Percentiles rank a stretch among this genome's conserved stretches.
Conservation (phyloP, 169 alveolate genomes). For the Cryptosporidium ubiquitum region DNA sequence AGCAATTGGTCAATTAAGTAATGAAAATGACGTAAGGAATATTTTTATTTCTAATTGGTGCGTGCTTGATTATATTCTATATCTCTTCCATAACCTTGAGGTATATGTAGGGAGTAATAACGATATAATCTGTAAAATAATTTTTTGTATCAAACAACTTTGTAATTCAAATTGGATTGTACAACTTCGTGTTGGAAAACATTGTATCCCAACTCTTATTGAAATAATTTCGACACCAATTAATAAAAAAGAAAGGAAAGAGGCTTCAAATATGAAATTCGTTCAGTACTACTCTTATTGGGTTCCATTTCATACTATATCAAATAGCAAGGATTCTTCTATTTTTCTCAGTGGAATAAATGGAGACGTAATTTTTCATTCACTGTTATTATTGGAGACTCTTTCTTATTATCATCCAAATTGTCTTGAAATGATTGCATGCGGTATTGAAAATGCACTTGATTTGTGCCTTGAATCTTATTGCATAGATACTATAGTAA, state of each 20-base stretch:
- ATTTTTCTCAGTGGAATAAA: constrained; percentile 19
- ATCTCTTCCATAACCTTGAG: constrained; percentile 46
- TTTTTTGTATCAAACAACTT: constrained; percentile 56
- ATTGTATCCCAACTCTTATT: constrained; percentile 59
- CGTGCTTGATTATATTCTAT: constrained; percentile 29
- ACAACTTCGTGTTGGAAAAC: constrained; percentile 65
- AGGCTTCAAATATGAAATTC: neutral
- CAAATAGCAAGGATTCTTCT: neutral
- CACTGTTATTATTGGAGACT: constrained; percentile 42
- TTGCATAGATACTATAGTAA: constrained; percentile 46
- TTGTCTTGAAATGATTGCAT: constrained; percentile 48
- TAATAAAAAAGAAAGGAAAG: constrained; percentile 6
- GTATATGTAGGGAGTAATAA: constrained; percentile 10
- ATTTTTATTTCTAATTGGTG: constrained; percentile 65
- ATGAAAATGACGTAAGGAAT: constrained; percentile 31
- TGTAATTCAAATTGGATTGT: constrained; percentile 48
- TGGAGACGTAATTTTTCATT: constrained; percentile 49
- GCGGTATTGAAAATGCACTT: constrained; percentile 62
- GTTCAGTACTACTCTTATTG: constrained; percentile 57
- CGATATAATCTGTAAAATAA: constrained; percentile 43
- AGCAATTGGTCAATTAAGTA: constrained; percentile 48
- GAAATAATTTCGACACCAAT: constrained; percentile 41
- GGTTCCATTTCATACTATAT: constrained; percentile 36
- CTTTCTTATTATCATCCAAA: constrained; percentile 66
- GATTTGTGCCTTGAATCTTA: constrained; percentile 31